Evolutionary conservation across 1,139 yeast genomes (phyloP), one percentile per base, ranked within the genome.

Genomic region (Pichia inconspicua): DNA sequence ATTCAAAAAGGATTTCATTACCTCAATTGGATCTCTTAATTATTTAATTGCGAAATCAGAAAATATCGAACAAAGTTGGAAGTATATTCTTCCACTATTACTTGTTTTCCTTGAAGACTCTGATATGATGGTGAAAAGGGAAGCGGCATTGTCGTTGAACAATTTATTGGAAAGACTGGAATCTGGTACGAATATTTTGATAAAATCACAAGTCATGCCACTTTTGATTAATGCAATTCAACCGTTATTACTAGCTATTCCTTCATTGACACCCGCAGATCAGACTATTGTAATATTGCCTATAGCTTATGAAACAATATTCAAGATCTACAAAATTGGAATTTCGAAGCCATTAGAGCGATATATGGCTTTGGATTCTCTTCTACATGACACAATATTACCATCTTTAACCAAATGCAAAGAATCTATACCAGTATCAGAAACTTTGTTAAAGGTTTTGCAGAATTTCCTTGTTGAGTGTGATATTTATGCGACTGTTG

Each of bases 231-330:
- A 50, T 6, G 47, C 60, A 2, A 48, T 63, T 5, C 45, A 54
- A 6, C 65, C 66, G 3, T 51, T 58, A 31, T 41, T 63, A 14
- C 44, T 63, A 30, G 53, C 63, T 11, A 48, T 63, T 32, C 66
- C 66, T 2, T 42, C 59, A 5, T 53, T 59, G 25, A 61, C 64
- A 4, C 61, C 65, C 0, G 50, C 45, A 4, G 46, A 45, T 3
- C 54, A 57, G 32, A 56, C 61, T 9, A 30, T 42, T 2, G 1
- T 25, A 6, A 50, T 61, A 5, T 44, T 63, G 2, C 56, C 58
- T 1, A 27, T 49, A 12, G 57, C 62, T 0, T 63, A 63, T 34
- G 45, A 52, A 14, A 44, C 60, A 0, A 43, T 53, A 5, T 39
- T 60, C 3, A 41, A 44, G 2, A 36, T 62, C 14, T 47, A 49